Conservation (phyloP, 1,284 basidiomycete species). For the Irpex sp. region DNA sequence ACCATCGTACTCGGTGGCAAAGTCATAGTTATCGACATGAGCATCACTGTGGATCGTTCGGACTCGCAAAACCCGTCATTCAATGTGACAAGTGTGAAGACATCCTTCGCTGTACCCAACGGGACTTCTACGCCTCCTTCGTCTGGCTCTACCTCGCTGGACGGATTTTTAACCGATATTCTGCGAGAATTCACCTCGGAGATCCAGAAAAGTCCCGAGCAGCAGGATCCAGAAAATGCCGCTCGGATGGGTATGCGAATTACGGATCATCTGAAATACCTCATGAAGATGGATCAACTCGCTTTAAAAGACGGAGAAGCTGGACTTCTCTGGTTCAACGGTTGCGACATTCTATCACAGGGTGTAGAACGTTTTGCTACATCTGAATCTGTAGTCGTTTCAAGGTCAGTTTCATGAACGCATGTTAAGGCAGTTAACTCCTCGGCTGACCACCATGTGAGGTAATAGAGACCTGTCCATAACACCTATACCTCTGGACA, state of each 20-base stretch:
- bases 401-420: conserved; percentile 39
- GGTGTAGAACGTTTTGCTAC: conserved; percentile 47
- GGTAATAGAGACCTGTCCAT: conserved; percentile 13
- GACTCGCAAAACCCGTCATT: conserved; percentile 36
- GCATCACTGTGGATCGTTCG: conserved; percentile 46
- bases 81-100: conserved; percentile 55
- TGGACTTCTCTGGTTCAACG: conserved; percentile 72
- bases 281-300: conserved; percentile 67
- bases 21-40: conserved; percentile 73
- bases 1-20: conserved; percentile 69
- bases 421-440: neutral
- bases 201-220: conserved; percentile 53
- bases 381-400: conserved; percentile 49
- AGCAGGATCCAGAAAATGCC: conserved; percentile 47
- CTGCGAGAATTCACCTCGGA: conserved; percentile 56
- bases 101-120: conserved; percentile 64
- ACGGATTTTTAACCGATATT: conserved; percentile 53
- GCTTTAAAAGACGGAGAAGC: conserved; percentile 55
- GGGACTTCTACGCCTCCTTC: conserved; percentile 30
- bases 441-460: neutral
- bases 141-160: conserved; percentile 51
- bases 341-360: conserved; percentile 50
- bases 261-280: conserved; percentile 57
- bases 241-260: conserved; percentile 44
- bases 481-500: conserved; percentile 54